Conservation (phyloP, 768 basidiomycete species). For the Boletus rubroflammeus region DNA sequence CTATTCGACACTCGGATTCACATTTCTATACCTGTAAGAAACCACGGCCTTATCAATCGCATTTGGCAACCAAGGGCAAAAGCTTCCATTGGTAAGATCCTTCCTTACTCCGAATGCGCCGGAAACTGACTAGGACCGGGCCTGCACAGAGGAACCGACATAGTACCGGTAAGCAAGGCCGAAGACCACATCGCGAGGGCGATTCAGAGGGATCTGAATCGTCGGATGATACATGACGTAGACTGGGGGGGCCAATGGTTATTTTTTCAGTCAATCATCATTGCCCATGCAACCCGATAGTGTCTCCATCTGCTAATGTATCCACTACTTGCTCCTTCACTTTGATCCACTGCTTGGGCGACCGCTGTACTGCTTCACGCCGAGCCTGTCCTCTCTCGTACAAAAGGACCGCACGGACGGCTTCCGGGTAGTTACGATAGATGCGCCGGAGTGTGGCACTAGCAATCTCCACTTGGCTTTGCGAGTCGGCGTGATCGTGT, state of each 20-base stretch:
- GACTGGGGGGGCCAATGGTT: conserved; percentile 8
- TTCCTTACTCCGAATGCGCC: conserved; percentile 22
- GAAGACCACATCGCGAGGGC: conserved; percentile 54
- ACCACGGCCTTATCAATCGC: conserved; percentile 89
- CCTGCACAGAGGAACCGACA: conserved; percentile 71
- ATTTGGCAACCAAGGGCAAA: conserved; percentile 87
- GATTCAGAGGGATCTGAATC: conserved; percentile 65
- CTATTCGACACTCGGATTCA: conserved; percentile 16
- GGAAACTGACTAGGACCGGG: conserved; percentile 21
- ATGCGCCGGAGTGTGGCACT: conserved; percentile 43
- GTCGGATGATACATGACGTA: conserved; percentile 50
- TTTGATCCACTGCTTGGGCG: conserved; percentile 19
- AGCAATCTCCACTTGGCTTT: conserved; percentile 32
- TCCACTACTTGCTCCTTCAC: conserved; percentile 16
- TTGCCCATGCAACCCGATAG: conserved; percentile 20
- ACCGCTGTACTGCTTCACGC: conserved; percentile 12
- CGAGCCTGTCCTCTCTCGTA: conserved; percentile 35
- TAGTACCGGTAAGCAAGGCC: conserved; percentile 59
- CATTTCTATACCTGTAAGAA: conserved; percentile 42
- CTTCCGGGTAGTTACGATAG: conserved; percentile 47
- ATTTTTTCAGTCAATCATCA: conserved; percentile 14
- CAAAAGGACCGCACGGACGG: conserved; percentile 32
- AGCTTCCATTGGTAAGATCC: conserved; percentile 71
- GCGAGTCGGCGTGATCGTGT: conserved; percentile 21
- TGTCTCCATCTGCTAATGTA: conserved; percentile 26